Conservation (phyloP, 2,329 filamentous ascomycete species). For the Trichoderma endophyticum region DNA sequence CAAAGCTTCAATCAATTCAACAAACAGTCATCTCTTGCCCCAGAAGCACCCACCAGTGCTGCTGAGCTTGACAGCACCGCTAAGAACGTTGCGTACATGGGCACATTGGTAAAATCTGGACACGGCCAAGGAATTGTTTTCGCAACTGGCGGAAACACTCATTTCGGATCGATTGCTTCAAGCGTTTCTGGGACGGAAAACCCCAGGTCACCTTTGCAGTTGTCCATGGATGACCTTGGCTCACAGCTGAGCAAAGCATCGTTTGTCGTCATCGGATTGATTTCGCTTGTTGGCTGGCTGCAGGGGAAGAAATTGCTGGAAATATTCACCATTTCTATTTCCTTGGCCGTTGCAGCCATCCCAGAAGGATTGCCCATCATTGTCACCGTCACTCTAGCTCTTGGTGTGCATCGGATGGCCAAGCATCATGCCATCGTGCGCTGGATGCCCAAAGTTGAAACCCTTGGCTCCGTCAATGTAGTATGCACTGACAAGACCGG, state of each 20-base stretch:
- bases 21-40: constrained; percentile 41
- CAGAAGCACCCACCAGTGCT: constrained; percentile 46
- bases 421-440: constrained; percentile 92
- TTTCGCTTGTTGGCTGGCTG: constrained; percentile 84
- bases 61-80: constrained; percentile 64
- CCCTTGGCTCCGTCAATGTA: constrained; percentile 97
- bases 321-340: constrained; percentile 97
- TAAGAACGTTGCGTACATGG: constrained; percentile 97
- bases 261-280: constrained; percentile 88
- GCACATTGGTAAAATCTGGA: constrained; percentile 89
- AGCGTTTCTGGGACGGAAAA: constrained; percentile 94
- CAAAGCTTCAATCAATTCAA: constrained; percentile 30
- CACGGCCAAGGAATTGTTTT: constrained; percentile 97
- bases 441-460: constrained; percentile 94
- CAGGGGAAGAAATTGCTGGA: constrained; percentile 88
- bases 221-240: constrained; percentile 96
- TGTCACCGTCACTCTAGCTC: constrained; percentile 90
- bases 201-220: constrained; percentile 85
- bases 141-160: constrained; percentile 86
- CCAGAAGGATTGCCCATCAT: constrained; percentile 97
- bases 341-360: constrained; percentile 91
- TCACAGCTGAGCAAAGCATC: constrained; percentile 96
- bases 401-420: constrained; percentile 96
- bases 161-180: constrained; percentile 94
- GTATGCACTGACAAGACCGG: constrained; percentile 98